Evolutionary conservation across 2,329 filamentous ascomycete genomes (phyloP).

Genomic region (Didymella pinodella): DNA sequence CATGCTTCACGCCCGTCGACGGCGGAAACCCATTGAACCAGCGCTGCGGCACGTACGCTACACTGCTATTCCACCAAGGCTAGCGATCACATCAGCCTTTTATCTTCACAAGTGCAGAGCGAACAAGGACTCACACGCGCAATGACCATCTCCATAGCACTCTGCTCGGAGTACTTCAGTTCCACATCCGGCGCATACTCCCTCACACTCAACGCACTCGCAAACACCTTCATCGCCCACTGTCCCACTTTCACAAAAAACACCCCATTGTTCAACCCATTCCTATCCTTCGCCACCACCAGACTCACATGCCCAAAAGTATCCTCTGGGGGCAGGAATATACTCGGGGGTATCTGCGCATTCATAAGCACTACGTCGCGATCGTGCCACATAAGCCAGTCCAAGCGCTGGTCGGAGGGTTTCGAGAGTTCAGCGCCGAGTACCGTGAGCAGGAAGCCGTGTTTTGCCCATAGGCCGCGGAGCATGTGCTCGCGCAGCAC

Average conservation of each 20-base stretch:
- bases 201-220: background rate
- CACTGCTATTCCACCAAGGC: background rate
- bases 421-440: too few relatives aligned
- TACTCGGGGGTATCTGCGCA: background rate
- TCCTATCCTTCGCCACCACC: background rate
- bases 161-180: background rate
- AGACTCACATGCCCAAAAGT: background rate
- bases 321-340: background rate
- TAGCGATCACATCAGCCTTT: background rate
- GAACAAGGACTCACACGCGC: background rate
- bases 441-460: background rate
- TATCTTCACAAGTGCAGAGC: background rate
- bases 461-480: background rate
- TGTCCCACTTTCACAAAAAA: background rate
- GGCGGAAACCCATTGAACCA: background rate
- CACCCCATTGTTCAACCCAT: background rate
- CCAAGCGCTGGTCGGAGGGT: too few relatives aligned
- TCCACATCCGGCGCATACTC: background rate
- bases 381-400: too few relatives aligned
- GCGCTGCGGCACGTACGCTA: background rate
- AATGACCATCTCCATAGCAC: background rate
- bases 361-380: background rate
- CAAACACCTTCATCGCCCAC: background rate
- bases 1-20: background rate
- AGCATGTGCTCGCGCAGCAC: background rate